phyloP scores from a whole-genome alignment of 2,329 filamentous ascomycete genomes.

The Colletotrichum aenigma region DNA sequence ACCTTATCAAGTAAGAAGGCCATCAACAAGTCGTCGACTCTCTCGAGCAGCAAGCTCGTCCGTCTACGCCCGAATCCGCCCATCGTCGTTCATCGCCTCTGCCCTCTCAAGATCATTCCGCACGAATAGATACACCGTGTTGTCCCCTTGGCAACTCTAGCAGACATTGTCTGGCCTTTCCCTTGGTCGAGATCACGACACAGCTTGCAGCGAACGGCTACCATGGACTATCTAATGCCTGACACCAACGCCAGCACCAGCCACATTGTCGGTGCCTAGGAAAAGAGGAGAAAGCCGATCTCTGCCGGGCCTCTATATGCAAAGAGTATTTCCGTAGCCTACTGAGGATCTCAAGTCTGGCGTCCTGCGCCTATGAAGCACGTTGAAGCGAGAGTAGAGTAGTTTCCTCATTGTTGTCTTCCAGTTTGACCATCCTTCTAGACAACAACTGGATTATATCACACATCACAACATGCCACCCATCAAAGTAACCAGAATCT shows the following conservation, averaged over 20 bases:
- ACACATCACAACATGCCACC: background rate
- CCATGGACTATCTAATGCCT: too few species aligned
- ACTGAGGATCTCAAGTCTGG: fast-evolving
- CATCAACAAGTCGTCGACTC: fast-evolving
- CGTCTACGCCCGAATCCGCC: fast-evolving
- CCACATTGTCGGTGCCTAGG: background rate
- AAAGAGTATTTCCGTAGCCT: background rate
- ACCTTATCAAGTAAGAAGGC: fast-evolving
- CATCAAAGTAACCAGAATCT: background rate
- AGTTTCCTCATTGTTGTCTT: background rate
- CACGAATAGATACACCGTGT: background rate
- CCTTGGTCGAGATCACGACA: too few species aligned
- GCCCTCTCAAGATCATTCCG: fast-evolving
- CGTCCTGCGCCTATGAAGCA: background rate
- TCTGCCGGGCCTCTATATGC: background rate
- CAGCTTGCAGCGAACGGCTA: background rate
- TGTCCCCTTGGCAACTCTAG: fast-evolving
- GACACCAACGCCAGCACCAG: too few species aligned
- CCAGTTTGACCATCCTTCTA: background rate
- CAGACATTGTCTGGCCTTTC: background rate
- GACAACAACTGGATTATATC: background rate
- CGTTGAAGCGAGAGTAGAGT: too few species aligned
- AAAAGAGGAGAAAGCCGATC: background rate
- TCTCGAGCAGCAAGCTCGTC: background rate
- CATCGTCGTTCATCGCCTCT: background rate